These are phyloP conservation scores for Terana coerulea DNA, from an alignment of 768 basidiomycete genomes.

Conservation along the genomic window DNA sequence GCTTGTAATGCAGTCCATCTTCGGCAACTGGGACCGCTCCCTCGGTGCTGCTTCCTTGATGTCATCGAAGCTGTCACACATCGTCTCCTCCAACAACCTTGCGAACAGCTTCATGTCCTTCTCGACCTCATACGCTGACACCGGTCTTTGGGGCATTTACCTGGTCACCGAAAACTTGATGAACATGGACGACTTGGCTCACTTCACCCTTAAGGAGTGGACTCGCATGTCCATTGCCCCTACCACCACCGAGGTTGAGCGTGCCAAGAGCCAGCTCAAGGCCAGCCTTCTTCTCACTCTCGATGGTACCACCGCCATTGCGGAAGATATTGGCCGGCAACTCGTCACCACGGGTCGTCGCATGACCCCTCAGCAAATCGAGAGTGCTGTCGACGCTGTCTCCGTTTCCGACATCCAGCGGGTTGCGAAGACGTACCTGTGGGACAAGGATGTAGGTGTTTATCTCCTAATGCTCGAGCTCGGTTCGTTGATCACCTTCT, in stretches of 20 bases:
- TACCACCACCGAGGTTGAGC: constrained; percentile 83
- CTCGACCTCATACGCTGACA: constrained; percentile 98
- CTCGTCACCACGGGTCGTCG: constrained; percentile 91
- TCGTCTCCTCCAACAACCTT: constrained; percentile 89
- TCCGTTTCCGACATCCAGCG: constrained; percentile 86
- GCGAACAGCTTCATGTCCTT: constrained; percentile 99
- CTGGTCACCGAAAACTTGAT: constrained; percentile 90
- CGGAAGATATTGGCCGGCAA: constrained; percentile 98
- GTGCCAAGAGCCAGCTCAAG: constrained; percentile 98
- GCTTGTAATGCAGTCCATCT: constrained; percentile 96
- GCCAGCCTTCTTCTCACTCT: constrained; percentile 85
- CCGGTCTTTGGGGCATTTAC: constrained; percentile 99
- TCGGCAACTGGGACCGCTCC: constrained; percentile 99
- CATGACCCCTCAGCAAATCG: constrained; percentile 90
- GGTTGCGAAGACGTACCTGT: constrained; percentile 93
- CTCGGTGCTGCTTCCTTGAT: constrained; percentile 88
- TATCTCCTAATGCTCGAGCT: constrained; percentile 3
- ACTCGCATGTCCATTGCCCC: constrained; percentile 90
- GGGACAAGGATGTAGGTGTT: constrained; percentile 86
- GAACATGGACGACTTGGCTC: constrained; percentile 90
- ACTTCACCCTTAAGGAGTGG: constrained; percentile 96
- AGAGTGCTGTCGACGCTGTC: constrained; percentile 88
- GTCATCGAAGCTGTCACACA: constrained; percentile 87
- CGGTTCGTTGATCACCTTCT: constrained; percentile 1
- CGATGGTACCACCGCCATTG: constrained; percentile 95